Evolutionary conservation across 768 basidiomycete genomes (phyloP), one percentile per base, ranked within the genome.

Genomic region (Sporobolomyces pararoseus): DNA sequence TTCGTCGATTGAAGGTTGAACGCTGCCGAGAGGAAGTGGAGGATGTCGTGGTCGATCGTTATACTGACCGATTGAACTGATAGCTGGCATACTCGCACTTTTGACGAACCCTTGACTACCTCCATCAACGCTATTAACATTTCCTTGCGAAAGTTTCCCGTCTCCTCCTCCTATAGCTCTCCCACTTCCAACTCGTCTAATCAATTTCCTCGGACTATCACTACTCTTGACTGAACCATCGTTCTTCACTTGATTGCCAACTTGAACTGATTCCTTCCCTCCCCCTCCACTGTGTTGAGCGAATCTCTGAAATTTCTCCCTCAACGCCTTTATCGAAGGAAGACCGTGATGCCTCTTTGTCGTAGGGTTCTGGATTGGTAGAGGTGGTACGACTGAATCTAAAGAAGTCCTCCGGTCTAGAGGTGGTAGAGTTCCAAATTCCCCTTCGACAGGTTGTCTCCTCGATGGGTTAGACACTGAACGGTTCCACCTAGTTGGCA

Each of bases 161-260:
- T n/a, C 52, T 31, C 21, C 29, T 54, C 52, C 25, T 31, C 12
- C 27, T n/a, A 14, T 10, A 5, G 21, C 31, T 54, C 52, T 54
- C 49, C 23, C 49, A 27, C 49, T 50, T n/a, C 13, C 27, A 16
- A 29, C 31, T 31, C 51, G 19, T 31, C 32, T 53, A 13, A 53
- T 29, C n/a, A 53, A 31, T 31, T 55, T 55, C 32, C 35, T 55
- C 53, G 53, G 53, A 55, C 53, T 55, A 5, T 55, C 53, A 12
- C 7, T 27, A 34, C 53, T 35, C 53, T 16, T 55, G 53, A 35
- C 34, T 35, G 32, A 35, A 34, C 53, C 53, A 14, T 55, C 51
- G 49, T 52, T 27, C 31, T 9, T 35, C 7, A 31, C 53, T 16
- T 23, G 31, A 34, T 4, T 35, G 53, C 27, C 7, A 7, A 10